Conservation (phyloP, 202 grass and related monocot genomes). For the Schoenoplectus triqueter region DNA sequence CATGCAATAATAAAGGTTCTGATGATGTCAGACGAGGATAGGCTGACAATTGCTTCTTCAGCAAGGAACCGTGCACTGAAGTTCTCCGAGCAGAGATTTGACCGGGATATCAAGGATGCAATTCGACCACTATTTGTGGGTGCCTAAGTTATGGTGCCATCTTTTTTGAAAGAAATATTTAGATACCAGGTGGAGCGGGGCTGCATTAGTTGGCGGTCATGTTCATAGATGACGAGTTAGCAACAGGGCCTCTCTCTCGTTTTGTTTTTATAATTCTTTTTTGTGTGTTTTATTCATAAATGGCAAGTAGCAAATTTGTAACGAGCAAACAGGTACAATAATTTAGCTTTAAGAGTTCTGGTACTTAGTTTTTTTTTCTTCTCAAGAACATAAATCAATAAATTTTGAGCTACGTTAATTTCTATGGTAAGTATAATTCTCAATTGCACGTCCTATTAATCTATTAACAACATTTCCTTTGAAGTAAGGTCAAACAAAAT, state of each 20-base stretch:
- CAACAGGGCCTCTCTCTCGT: background rate
- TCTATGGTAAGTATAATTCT: background rate
- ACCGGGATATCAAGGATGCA: constrained; percentile 64
- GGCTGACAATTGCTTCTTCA: constrained; percentile 59
- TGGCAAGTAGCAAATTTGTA: background rate
- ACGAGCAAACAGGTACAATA: background rate
- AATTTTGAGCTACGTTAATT: background rate
- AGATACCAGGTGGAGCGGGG: background rate
- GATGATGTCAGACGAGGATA: constrained; percentile 63
- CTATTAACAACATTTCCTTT: background rate
- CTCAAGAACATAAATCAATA: background rate
- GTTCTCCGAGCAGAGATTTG: constrained; percentile 81
- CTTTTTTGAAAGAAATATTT: background rate
- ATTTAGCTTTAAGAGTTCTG: background rate
- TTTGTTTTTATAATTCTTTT: background rate
- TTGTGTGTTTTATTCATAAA: background rate
- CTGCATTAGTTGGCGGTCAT: constrained; percentile 2
- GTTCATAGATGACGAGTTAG: background rate
- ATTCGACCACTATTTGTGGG: constrained; percentile 49
- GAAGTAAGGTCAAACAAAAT: background rate
- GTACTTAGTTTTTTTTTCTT: background rate
- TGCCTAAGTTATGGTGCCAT: constrained; percentile 1
- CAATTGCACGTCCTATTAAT: background rate
- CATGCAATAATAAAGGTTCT: constrained; percentile 72
- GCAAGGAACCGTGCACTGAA: constrained; percentile 76